A percentile compares a stretch with the other conserved stretches of the same genome.
These are phyloP conservation scores for Epicoccum nigrum DNA, from an alignment of 2,329 filamentous ascomycete species.

Conservation along the genomic window DNA sequence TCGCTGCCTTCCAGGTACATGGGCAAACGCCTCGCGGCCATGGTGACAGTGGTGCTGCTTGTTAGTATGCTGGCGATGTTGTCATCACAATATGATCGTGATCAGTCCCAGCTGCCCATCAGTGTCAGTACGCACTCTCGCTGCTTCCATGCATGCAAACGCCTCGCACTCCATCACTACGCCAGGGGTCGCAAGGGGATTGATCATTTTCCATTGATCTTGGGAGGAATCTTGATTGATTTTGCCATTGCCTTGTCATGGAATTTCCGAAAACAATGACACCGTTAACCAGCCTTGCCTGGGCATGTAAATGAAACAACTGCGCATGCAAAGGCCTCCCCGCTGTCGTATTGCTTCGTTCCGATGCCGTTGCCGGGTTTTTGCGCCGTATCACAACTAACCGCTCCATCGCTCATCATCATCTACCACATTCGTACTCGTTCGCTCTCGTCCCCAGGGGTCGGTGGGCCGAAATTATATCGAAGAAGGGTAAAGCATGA, in stretches of 20 bases:
- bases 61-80: too few species aligned
- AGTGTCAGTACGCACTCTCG: too few species aligned
- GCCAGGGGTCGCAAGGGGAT: slow-evolving; percentile 18
- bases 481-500: slow-evolving; percentile 98
- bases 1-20: too few species aligned
- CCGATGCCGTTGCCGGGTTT: slow-evolving; percentile 36
- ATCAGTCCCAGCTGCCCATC: too few species aligned
- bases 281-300: slow-evolving; percentile 48
- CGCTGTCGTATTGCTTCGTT: slow-evolving; percentile 33
- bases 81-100: too few species aligned
- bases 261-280: slow-evolving; percentile 46
- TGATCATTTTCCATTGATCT: slow-evolving; percentile 48
- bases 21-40: too few species aligned
- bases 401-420: slow-evolving; percentile 33
- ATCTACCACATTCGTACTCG: slow-evolving; percentile 28
- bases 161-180: slow-evolving; percentile 11
- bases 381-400: slow-evolving; percentile 38
- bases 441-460: slow-evolving; percentile 32
- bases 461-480: slow-evolving; percentile 69
- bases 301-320: slow-evolving; percentile 44
- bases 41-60: too few species aligned
- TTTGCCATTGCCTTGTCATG: slow-evolving; percentile 47
- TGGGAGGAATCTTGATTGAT: slow-evolving; percentile 48
- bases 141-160: neutral
- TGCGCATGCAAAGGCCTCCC: slow-evolving; percentile 39